These are phyloP conservation scores for Carex arenaria DNA, from an alignment of 202 grass and related monocot genomes.

Conservation along the genomic window DNA sequence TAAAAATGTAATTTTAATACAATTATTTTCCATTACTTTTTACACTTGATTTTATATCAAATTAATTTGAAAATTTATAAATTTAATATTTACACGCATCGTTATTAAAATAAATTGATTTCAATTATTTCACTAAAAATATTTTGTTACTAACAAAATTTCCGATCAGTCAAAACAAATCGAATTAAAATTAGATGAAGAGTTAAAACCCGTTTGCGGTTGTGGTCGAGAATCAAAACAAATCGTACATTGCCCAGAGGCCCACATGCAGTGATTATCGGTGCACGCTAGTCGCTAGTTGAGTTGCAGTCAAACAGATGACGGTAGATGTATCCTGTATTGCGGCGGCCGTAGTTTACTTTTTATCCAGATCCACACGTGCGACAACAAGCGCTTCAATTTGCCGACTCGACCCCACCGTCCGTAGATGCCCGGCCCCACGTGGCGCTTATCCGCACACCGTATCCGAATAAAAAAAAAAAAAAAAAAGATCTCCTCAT, in stretches of 20 bases:
- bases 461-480: constrained; percentile 25
- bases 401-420: not conserved
- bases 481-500: constrained; percentile 6
- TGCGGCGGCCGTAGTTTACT: constrained; percentile 2
- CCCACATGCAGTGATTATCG: not conserved
- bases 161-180: too few species aligned
- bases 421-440: constrained; percentile 3
- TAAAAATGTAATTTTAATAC: too few species aligned
- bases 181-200: too few species aligned
- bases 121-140: too few species aligned
- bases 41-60: too few species aligned
- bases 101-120: too few species aligned
- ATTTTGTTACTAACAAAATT: too few species aligned
- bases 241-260: not conserved
- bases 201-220: too few species aligned
- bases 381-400: not conserved
- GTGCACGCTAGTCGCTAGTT: not conserved
- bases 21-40: too few species aligned
- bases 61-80: too few species aligned
- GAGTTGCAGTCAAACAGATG: not conserved
- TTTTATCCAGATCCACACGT: constrained; percentile 20
- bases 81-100: too few species aligned
- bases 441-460: constrained; percentile 27
- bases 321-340: not conserved
- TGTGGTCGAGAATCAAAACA: not conserved